Evolutionary conservation across 257 asterid genomes (phyloP).

Genomic region (Nicotiana tabacum): DNA sequence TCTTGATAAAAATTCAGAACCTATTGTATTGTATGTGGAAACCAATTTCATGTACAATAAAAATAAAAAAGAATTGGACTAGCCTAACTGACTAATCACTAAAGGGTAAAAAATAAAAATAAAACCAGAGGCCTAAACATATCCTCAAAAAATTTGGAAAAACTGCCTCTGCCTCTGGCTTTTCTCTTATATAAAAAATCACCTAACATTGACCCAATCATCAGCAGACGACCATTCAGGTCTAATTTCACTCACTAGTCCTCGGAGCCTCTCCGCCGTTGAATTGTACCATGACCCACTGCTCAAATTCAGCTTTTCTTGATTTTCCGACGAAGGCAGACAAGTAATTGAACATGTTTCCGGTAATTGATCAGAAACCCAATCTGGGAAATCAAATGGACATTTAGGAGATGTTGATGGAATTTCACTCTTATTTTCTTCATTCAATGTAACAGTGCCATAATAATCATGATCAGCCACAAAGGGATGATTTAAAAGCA

Average conservation of each 20-base stretch:
- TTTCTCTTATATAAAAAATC: conserved; percentile 15
- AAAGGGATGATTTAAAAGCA: conserved; percentile 78
- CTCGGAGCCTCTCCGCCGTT: conserved; percentile 39
- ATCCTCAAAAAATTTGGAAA: conserved; percentile 15
- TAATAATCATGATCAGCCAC: conserved; percentile 17
- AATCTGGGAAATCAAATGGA: conserved; percentile 65
- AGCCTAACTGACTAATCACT: not conserved
- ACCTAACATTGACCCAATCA: conserved; percentile 66
- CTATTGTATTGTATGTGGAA: not conserved
- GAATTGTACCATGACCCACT: conserved; percentile 17
- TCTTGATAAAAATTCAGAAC: not conserved
- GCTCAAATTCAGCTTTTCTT: conserved; percentile 13
- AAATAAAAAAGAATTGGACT: not conserved
- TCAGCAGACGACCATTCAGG: conserved; percentile 46
- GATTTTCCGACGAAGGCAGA: conserved; percentile 29
- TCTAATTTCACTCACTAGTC: conserved; percentile 20
- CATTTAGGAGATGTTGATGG: conserved; percentile 55
- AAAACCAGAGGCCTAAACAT: conserved; percentile 13
- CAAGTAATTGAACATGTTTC: conserved; percentile 32
- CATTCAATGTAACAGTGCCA: conserved; percentile 13
- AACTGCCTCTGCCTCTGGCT: not conserved
- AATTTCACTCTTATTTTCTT: not conserved
- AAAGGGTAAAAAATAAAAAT: not conserved
- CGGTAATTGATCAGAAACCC: conserved; percentile 35
- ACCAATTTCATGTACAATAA: not conserved